These are phyloP conservation scores for Nakazawaea sp. DNA, from an alignment of 805 yeast genomes.

Conservation along the genomic window DNA sequence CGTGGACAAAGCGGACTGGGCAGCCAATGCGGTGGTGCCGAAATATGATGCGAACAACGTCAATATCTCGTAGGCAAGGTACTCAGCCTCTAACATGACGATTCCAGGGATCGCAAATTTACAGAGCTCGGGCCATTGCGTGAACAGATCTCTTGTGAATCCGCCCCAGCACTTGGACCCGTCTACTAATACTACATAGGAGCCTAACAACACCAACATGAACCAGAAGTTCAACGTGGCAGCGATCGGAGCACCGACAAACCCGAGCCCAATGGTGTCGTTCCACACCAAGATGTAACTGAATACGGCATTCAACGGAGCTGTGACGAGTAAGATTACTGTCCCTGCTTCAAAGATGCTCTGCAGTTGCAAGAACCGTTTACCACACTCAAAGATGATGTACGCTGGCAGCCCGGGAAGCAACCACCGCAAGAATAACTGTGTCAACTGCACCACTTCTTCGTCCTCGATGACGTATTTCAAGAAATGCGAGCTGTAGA, in stretches of 20 bases:
- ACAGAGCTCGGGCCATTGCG: constrained; percentile 32
- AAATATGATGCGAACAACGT: constrained; percentile 46
- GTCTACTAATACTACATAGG: constrained; percentile 51
- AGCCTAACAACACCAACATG: constrained; percentile 49
- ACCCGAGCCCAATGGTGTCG: constrained; percentile 55
- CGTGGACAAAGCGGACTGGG: constrained; percentile 49
- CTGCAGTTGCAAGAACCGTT: constrained; percentile 70
- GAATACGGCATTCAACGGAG: constrained; percentile 62
- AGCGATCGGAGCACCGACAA: constrained; percentile 70
- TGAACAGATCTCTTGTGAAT: constrained; percentile 25
- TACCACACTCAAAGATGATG: constrained; percentile 63
- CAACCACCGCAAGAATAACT: constrained; percentile 46
- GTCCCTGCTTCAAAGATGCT: constrained; percentile 79
- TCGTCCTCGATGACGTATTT: constrained; percentile 37
- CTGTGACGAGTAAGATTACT: constrained; percentile 56
- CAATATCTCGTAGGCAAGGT: constrained; percentile 50
- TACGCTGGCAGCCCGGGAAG: constrained; percentile 70
- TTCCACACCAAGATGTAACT: constrained; percentile 67
- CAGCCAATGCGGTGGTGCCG: constrained; percentile 47
- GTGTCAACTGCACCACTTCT: constrained; percentile 43
- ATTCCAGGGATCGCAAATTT: constrained; percentile 46
- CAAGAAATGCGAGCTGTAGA: constrained; percentile 43
- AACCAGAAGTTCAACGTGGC: constrained; percentile 66
- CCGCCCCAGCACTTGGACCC: constrained; percentile 74
- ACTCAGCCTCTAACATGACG: constrained; percentile 49